Percentiles rank a stretch among this genome's conserved stretches.
Evolutionary conservation across 768 basidiomycete species (phyloP).

Genomic region (Suillus placidus): DNA sequence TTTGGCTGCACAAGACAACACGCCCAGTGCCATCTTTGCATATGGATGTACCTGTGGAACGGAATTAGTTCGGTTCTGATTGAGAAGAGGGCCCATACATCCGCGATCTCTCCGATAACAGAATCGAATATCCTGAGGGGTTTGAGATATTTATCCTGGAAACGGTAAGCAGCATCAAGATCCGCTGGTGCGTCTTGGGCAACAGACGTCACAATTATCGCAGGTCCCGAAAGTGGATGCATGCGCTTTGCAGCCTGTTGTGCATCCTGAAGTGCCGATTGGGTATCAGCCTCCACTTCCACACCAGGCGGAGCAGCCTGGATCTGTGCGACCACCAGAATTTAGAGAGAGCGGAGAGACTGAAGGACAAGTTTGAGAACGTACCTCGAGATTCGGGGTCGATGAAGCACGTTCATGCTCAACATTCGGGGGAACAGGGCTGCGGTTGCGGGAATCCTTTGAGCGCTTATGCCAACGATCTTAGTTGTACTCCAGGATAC

Average conservation of each 20-base stretch:
- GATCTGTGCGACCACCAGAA: not conserved
- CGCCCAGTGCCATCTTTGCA: slow-evolving; percentile 6
- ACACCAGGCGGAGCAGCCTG: not conserved
- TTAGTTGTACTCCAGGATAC: not conserved
- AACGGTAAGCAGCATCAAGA: not conserved
- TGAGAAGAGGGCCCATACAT: not conserved
- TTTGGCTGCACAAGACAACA: slow-evolving; percentile 1
- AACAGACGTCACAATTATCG: not conserved
- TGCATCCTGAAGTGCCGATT: not conserved
- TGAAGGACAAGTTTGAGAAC: not conserved
- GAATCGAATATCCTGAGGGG: slow-evolving; percentile 6
- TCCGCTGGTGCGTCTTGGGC: not conserved
- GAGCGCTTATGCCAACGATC: not conserved
- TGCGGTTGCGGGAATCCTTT: not conserved
- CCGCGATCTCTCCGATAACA: not conserved
- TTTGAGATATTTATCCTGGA: not conserved
- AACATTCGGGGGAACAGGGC: not conserved
- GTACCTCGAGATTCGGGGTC: not conserved
- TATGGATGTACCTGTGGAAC: slow-evolving; percentile 10
- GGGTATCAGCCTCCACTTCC: not conserved
- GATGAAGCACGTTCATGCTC: not conserved
- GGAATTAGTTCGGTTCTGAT: not conserved
- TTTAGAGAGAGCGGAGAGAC: not conserved
- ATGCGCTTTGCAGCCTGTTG: not conserved
- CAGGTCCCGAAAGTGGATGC: not conserved